Evolutionary conservation across 202 grass and related monocot species (phyloP).

Genomic region (Setaria italica): DNA sequence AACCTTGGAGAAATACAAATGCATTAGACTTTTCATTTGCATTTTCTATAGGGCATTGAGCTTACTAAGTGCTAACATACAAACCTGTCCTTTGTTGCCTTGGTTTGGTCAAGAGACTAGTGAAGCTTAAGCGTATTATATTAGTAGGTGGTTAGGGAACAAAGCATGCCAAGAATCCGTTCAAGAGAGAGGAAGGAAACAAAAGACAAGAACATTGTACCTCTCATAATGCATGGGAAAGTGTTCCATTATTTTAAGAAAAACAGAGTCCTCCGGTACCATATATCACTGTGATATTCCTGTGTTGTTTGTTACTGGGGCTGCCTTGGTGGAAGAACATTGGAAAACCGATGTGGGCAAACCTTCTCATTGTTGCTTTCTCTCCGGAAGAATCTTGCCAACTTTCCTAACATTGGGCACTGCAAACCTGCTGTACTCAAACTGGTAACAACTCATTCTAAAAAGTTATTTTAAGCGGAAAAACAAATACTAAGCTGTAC

Average conservation of each 20-base stretch:
- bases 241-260: conserved; percentile 33
- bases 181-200: conserved; percentile 41
- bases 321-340: conserved; percentile 41
- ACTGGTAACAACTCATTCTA: background rate
- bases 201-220: conserved; percentile 53
- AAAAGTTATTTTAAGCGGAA: background rate
- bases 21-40: background rate
- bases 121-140: conserved; percentile 39
- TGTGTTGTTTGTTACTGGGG: conserved; percentile 39
- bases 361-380: conserved; percentile 52
- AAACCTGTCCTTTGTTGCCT: conserved; percentile 31
- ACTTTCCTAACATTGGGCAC: conserved; percentile 19
- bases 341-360: conserved; percentile 46
- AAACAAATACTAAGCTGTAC: background rate
- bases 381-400: conserved; percentile 45
- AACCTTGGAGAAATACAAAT: background rate
- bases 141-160: conserved; percentile 50
- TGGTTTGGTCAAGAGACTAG: conserved; percentile 34
- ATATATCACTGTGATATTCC: conserved; percentile 21
- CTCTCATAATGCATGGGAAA: conserved; percentile 44
- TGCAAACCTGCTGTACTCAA: conserved; percentile 7
- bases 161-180: conserved; percentile 46
- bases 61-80: background rate
- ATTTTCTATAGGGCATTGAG: conserved; percentile 38
- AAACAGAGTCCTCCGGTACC: conserved; percentile 30